Evolutionary conservation across 2,329 filamentous ascomycete species (phyloP).

Genomic region (Trichoderma oligosporum): DNA sequence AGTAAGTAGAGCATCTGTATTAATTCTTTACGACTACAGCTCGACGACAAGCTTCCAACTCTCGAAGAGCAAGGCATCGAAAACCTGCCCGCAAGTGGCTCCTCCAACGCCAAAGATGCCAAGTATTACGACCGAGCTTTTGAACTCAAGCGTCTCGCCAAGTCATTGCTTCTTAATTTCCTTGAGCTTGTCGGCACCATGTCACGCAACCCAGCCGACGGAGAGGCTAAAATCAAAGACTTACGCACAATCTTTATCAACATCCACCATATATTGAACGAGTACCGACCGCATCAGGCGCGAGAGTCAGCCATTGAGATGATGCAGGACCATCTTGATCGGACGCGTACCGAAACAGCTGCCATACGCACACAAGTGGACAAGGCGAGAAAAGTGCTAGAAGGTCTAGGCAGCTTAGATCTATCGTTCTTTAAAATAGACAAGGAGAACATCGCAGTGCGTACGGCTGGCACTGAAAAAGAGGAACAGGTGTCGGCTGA

Average conservation of each 20-base stretch:
- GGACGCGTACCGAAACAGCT: conserved; percentile 67
- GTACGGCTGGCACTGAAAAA: conserved; percentile 3
- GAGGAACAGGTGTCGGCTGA: conserved; percentile 21
- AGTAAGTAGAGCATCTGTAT: background rate
- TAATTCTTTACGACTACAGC: conserved; percentile 31
- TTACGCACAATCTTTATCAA: conserved; percentile 82
- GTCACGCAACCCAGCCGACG: conserved; percentile 40
- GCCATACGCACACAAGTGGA: conserved; percentile 63
- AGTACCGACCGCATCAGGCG: conserved; percentile 90
- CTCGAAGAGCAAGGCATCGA: conserved; percentile 68
- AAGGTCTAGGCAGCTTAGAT: conserved; percentile 58
- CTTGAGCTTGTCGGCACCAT: conserved; percentile 68
- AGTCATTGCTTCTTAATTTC: conserved; percentile 83
- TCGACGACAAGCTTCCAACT: conserved; percentile 59
- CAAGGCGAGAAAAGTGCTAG: conserved; percentile 69
- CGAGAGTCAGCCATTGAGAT: conserved; percentile 80
- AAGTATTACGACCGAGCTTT: conserved; percentile 61
- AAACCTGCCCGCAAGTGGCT: conserved; percentile 52
- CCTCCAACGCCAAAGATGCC: conserved; percentile 43
- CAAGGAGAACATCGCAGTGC: conserved; percentile 19
- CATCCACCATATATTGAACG: conserved; percentile 88
- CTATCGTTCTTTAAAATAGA: conserved; percentile 23
- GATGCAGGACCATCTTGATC: conserved; percentile 80
- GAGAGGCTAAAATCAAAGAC: conserved; percentile 69
- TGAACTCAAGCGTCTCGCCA: conserved; percentile 72